Percentiles rank a stretch among this genome's conserved stretches.
These are phyloP conservation scores for Macrophomina phaseolina DNA, from an alignment of 2,329 filamentous ascomycete genomes.

Conservation along the genomic window DNA sequence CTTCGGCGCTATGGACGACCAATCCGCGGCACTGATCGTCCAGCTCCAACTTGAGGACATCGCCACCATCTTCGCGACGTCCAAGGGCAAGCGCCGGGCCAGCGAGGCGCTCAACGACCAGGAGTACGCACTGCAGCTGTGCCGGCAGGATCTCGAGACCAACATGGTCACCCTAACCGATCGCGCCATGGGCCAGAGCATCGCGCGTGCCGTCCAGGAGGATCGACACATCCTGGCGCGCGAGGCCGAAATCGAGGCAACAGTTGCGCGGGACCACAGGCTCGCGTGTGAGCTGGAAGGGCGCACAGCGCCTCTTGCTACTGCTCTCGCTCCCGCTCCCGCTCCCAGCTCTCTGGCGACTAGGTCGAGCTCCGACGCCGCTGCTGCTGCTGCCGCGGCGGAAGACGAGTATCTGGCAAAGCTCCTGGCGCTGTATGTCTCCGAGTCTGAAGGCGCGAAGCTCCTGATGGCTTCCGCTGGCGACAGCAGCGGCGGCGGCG, in stretches of 20 bases:
- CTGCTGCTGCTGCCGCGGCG: no score
- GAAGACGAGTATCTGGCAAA: conserved; percentile 4
- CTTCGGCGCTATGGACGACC: conserved; percentile 8
- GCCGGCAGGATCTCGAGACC: conserved; percentile 15
- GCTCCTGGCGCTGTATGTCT: conserved; percentile 11
- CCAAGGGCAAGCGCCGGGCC: conserved; percentile 15
- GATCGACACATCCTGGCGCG: neutral
- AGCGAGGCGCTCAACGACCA: neutral
- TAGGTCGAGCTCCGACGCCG: neutral
- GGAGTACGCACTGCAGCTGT: neutral
- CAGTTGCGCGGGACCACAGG: neutral
- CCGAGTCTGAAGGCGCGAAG: neutral
- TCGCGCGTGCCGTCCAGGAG: neutral
- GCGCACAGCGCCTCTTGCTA: neutral
- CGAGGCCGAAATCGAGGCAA: neutral
- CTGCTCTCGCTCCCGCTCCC: neutral
- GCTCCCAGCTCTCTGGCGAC: neutral
- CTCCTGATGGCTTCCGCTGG: neutral
- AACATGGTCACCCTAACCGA: neutral
- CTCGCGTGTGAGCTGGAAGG: conserved; percentile 6
- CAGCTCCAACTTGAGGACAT: conserved; percentile 26
- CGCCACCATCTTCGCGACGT: neutral
- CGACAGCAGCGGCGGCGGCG: neutral
- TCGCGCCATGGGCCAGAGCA: conserved; percentile 23
- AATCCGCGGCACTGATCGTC: conserved; percentile 1